Base-by-base conservation (phyloP, 2,329 filamentous ascomycete genomes). In the Chaetomium sp. region DNA sequence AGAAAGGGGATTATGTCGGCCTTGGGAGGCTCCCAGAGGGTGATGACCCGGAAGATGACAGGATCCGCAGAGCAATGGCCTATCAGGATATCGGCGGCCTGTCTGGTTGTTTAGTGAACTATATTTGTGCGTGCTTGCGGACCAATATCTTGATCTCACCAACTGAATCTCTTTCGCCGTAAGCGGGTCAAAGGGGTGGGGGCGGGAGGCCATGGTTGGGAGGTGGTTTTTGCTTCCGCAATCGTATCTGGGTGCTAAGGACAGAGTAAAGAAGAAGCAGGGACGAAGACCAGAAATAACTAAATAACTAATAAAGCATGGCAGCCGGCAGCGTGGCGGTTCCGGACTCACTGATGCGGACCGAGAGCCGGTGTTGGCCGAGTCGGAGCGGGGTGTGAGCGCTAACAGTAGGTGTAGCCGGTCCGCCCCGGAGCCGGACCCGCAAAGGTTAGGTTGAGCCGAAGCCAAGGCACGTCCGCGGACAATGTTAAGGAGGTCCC, bases 21-120 rank as follows among this genome's bases (percentile, higher is more conserved):
- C 72, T 86, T 86, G 1, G 75, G 72, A 0, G 83, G 83, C 65
- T 86, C 83, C 16, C 72, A 72, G 10, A 86, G 76, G 0, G 81
- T 82, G 65, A 85, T 80, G 62, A 81, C 78, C 3, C 82, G 78
- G 68, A 85, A 86, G 19, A 65, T 12, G 55, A 65, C 57, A 54
- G 65, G 42, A 7, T 54, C 10, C 1, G 19, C 25, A 16, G 23
- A 3, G 1, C 50, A 47, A 54, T 65, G 57, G 31, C 25, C 25
- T 56, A 45, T 42, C 21, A 67, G 13, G n/a, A 68, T 57, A 21
- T 59, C 50, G 4, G 60, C 65, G 4, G 64, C 60, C 68, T 68
- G 42, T 35, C 16, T 19, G 1, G 9, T n/a, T 13, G 21, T 31
- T 62, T 19, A 64, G 38, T 42, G 1, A 2, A 7, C 16, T 5